Evolutionary conservation across 2,329 filamentous ascomycete species (phyloP).

Genomic region (Macrophomina tecta): DNA sequence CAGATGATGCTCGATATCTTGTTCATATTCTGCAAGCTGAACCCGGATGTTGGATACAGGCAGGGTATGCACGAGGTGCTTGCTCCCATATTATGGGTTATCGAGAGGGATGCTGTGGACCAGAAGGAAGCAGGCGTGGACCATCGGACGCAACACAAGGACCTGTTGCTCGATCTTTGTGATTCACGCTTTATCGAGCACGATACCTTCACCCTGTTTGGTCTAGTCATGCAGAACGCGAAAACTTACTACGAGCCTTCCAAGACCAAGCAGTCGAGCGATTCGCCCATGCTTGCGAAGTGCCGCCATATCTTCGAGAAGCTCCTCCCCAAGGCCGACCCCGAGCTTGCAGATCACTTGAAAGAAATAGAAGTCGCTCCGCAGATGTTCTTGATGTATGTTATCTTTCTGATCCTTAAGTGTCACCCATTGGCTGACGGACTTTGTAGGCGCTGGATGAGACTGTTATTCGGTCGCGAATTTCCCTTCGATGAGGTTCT

Average conservation of each 20-base stretch:
- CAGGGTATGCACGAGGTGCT: constrained; percentile 98
- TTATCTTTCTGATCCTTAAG: background rate
- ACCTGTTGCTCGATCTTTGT: constrained; percentile 68
- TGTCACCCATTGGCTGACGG: constrained; percentile 29
- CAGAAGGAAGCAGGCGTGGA: constrained; percentile 2
- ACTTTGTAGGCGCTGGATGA: constrained; percentile 78
- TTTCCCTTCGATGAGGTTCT: constrained; percentile 88
- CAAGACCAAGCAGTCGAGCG: constrained; percentile 40
- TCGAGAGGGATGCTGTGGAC: constrained; percentile 81
- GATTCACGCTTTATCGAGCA: constrained; percentile 82
- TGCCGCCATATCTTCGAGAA: constrained; percentile 88
- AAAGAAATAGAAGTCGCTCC: constrained; percentile 87
- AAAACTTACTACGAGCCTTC: constrained; percentile 83
- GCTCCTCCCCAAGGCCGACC: constrained; percentile 77
- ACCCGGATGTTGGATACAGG: constrained; percentile 87
- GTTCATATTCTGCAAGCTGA: constrained; percentile 93
- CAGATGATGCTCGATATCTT: constrained; percentile 83
- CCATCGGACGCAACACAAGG: constrained; percentile 44
- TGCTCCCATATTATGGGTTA: constrained; percentile 83
- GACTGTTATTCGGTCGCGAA: constrained; percentile 89
- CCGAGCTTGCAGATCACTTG: constrained; percentile 81
- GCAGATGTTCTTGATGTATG: constrained; percentile 92
- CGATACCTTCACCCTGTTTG: constrained; percentile 86
- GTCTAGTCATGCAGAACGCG: constrained; percentile 83
- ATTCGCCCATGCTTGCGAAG: constrained; percentile 79